A percentile compares a stretch with the other conserved stretches of the same genome.
Evolutionary conservation across 495 filamentous ascomycete species (phyloP).

Genomic region (Immersiella caudata): DNA sequence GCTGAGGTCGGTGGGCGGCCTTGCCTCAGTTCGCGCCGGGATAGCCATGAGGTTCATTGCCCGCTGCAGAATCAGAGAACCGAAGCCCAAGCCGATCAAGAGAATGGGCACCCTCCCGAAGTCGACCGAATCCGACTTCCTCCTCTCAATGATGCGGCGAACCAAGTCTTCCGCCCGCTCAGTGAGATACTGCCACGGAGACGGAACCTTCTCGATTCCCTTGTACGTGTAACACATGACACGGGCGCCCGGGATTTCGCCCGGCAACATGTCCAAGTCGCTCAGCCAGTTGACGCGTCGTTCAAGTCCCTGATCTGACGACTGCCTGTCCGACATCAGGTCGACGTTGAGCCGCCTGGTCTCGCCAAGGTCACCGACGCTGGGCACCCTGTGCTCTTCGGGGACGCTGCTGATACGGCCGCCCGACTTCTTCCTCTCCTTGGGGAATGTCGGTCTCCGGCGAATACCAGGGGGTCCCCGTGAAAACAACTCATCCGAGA

Average conservation of each 20-base stretch:
- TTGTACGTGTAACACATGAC: slow-evolving; percentile 29
- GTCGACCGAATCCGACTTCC: slow-evolving; percentile 19
- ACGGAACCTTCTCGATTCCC: slow-evolving; percentile 17
- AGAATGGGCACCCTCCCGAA: slow-evolving; percentile 21
- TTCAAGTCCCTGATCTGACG: slow-evolving; percentile 21
- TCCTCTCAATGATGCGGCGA: slow-evolving; percentile 11
- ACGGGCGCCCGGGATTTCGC: slow-evolving; percentile 17
- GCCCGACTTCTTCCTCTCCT: slow-evolving; percentile 10
- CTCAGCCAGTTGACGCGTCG: slow-evolving; percentile 27
- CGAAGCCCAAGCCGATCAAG: slow-evolving; percentile 22
- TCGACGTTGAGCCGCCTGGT: slow-evolving; percentile 12
- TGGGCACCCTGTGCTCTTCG: slow-evolving; percentile 15
- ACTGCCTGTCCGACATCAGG: slow-evolving; percentile 22
- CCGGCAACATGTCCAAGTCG: slow-evolving; percentile 24
- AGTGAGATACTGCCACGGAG: slow-evolving; percentile 18
- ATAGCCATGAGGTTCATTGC: slow-evolving; percentile 5
- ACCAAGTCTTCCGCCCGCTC: slow-evolving; percentile 17
- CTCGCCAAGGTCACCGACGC: slow-evolving; percentile 14
- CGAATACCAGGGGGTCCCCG: not conserved
- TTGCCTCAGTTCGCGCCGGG: not conserved
- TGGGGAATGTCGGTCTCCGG: slow-evolving; percentile 7
- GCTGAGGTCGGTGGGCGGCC: not conserved
- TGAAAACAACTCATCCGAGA: not conserved
- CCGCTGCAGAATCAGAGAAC: slow-evolving; percentile 19
- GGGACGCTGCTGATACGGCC: not conserved